Conservation (phyloP, 1,284 basidiomycete species). For the Heterobasidion occidentale region DNA sequence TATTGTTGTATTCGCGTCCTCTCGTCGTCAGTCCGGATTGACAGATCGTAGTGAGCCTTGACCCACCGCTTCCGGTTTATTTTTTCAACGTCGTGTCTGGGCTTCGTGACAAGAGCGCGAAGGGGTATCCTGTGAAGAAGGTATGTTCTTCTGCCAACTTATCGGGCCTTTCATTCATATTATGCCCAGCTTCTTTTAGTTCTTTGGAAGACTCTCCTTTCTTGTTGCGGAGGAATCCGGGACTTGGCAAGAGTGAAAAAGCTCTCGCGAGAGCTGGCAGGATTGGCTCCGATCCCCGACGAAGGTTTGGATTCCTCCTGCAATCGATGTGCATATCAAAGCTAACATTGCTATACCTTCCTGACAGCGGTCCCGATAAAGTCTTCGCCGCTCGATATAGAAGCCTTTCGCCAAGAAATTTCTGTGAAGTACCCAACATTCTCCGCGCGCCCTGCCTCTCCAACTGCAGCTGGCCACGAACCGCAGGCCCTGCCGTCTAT, state of each 20-base stretch:
- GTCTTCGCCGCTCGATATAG: conserved; percentile 83
- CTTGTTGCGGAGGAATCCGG: conserved; percentile 87
- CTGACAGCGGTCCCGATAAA: conserved; percentile 53
- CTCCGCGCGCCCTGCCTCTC: conserved; percentile 31
- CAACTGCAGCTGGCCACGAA: conserved; percentile 30
- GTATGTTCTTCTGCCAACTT: conserved; percentile 28
- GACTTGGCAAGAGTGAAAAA: conserved; percentile 83
- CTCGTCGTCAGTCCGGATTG: conserved; percentile 9
- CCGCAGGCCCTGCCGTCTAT: conserved; percentile 25
- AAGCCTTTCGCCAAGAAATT: conserved; percentile 82
- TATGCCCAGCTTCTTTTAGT: conserved; percentile 76
- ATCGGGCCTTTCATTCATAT: conserved; percentile 5
- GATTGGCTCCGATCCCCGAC: conserved; percentile 56
- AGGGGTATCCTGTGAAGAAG: conserved; percentile 96
- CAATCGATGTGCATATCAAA: neutral
- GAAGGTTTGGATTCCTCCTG: conserved; percentile 35
- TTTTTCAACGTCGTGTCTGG: conserved; percentile 86
- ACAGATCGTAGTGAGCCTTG: conserved; percentile 72
- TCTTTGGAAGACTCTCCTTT: conserved; percentile 91
- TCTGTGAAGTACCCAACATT: conserved; percentile 94
- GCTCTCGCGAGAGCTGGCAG: conserved; percentile 77
- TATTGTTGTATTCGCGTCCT: conserved; percentile 13
- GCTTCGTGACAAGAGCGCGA: conserved; percentile 89
- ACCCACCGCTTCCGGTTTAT: conserved; percentile 91
- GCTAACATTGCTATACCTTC: neutral